Conservation (phyloP, 2,329 filamentous ascomycete species). For the Aschersonia sp. region DNA sequence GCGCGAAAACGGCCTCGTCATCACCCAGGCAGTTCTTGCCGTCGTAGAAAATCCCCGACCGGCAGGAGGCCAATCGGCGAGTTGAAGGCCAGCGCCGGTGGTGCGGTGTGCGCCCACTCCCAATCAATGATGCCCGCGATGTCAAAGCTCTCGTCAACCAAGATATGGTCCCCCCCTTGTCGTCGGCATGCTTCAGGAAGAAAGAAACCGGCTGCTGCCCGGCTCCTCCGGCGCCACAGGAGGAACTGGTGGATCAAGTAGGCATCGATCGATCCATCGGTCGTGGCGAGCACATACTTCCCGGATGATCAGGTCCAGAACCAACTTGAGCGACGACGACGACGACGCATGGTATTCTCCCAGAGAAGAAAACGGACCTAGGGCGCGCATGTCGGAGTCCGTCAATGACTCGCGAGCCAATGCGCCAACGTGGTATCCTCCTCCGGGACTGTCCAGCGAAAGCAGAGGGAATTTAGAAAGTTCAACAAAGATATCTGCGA, state of each 20-base stretch:
- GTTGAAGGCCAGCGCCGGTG: slow-evolving; percentile 24
- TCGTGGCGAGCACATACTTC: slow-evolving; percentile 18
- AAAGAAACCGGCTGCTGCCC: slow-evolving; percentile 20
- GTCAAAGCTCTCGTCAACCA: slow-evolving; percentile 28
- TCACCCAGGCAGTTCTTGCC: slow-evolving; percentile 18
- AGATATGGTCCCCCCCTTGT: slow-evolving; percentile 32
- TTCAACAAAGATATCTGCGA: slow-evolving; percentile 24
- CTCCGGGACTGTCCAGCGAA: slow-evolving; percentile 15
- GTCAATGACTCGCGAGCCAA: slow-evolving; percentile 23
- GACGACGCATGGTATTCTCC: slow-evolving; percentile 16
- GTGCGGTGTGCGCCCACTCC: slow-evolving; percentile 20
- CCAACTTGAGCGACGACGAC: slow-evolving; percentile 16
- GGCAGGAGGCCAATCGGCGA: slow-evolving; percentile 24
- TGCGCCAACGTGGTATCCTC: slow-evolving; percentile 14
- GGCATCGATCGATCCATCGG: slow-evolving; percentile 14
- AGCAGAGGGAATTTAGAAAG: slow-evolving; percentile 20
- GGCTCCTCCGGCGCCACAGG: slow-evolving; percentile 12
- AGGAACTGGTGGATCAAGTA: slow-evolving; percentile 28
- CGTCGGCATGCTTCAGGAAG: slow-evolving; percentile 25
- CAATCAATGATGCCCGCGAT: slow-evolving; percentile 34
- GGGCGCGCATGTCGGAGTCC: slow-evolving; percentile 16
- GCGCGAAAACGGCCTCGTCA: slow-evolving; percentile 23
- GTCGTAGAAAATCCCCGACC: slow-evolving; percentile 25
- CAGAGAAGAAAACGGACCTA: slow-evolving; percentile 19
- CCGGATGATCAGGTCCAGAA: slow-evolving; percentile 20